Evolutionary conservation across 352 stramenopile genomes (phyloP), one percentile per base, ranked within the genome.

Genomic region (Pythium brachiatum): DNA sequence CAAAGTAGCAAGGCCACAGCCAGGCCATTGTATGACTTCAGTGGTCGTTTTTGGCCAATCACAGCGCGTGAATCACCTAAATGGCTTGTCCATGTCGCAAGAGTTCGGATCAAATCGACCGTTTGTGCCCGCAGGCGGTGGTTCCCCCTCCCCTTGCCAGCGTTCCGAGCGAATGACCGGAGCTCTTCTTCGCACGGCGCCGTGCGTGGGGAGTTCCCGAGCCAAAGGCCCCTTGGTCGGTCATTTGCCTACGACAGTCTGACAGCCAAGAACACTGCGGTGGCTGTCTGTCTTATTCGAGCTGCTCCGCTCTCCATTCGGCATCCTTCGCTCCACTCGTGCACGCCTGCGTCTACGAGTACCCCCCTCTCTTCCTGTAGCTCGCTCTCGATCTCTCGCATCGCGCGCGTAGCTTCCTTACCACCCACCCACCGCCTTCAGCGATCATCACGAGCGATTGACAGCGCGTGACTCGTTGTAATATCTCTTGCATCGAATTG

Each of bases 61-160:
- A 66, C 2, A 18, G 16, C 8, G 1, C 23, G 25, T 16, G 8
- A 46, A 32, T n/a, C 2, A 18, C 21, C 25, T 4, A 16, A 23
- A 20, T 54, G 51, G 31, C 52, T 50, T 13, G 25, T 66, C 32
- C 41, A 31, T 66, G 60, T n/a, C 12, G 18, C 56, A 60, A 57
- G 60, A 56, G 60, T 66, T 60, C 60, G 60, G 60, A 66, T 7
- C 44, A 29, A 43, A 43, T 66, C 52, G 60, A 44, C 60, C 51
- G 31, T 36, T 60, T 60, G 60, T 59, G 31, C 5, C 23, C 21
- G n/a, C 16, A 26, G 38, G 13, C 11, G 41, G 12, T 48, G 41
- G 41, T 26, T 47, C 11, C 41, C 41, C 41, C 41, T 48, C 16
- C 41, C 41, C 41, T 48, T 48, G 25, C 41, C 21, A 2, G 41